Base-by-base conservation (phyloP, 768 basidiomycete species). In the Mycena crocata region DNA sequence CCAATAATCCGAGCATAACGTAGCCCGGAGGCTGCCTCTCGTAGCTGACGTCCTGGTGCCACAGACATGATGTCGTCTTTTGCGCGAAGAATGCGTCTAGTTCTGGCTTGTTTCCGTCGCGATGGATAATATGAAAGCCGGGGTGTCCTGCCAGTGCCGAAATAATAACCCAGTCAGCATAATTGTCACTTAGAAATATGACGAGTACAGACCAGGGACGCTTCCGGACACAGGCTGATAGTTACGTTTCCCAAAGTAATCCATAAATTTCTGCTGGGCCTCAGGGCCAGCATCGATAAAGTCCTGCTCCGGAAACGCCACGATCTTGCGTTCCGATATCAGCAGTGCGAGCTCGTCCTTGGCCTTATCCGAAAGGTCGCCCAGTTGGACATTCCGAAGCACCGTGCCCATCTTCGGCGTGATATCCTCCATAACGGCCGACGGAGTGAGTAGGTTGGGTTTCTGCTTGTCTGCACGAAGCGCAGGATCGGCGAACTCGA, bases 11-110 rank as follows among this genome's bases (percentile, higher is more conserved):
- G 9, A 73, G 64, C 70, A 71, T 71, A 1, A 73, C 72, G 58
- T 73, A 73, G 1, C 70, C 72, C 1, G 70, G 72, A 34, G 72
- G 70, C 51, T 73, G 72, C 23, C 55, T 46, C 54, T 73, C 70
- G 52, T 73, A 73, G 15, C 65, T 65, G n/a, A 73, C 70, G 51
- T 73, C 72, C 40, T 73, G 70, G 50, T 73, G 72, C 72, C 72
- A 73, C 14, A 71, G 50, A 37, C 66, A 70, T 7, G 72, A 73
- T 8, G 70, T 73, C 14, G 72, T 71, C 50, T 73, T 73, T 57
- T 69, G 66, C 8, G 65, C 42, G n/a, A 73, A 73, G 40, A 73
- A 73, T 1, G 60, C 45, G 21, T 67, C 60, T 14, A 73, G 44
- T 39, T 73, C 72, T 5, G 51, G 21, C 26, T 64, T 73, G 37